Evolutionary conservation across 371 early-diverging fungal species (phyloP), one percentile per base, ranked within the genome.

Genomic region (Nosema muscidifuracis): DNA sequence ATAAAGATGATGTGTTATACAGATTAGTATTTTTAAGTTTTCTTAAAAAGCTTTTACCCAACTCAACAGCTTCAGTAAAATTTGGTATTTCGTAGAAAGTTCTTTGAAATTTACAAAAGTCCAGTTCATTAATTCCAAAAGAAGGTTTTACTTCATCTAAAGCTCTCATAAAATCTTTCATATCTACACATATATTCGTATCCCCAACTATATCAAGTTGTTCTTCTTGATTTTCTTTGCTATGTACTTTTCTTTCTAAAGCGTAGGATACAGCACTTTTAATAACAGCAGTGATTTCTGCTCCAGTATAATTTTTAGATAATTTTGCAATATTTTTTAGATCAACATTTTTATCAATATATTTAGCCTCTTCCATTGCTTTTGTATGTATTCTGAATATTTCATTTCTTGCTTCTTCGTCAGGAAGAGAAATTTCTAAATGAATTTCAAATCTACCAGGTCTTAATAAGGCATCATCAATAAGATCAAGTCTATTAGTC

Each of bases 251-350:
- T 62, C 99, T 87, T 81, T 92, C 95, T 81, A 99, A 91, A 0
- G 99, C 94, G 86, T 91, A 99, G 0, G 97, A 95, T n/a, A 91
- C 89, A 2, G 99, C 99, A 57, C 92, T 91, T 77, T 93, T 94
- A 15, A 97, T 91, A 15, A 99, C 85, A 81, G 97, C 94, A 13
- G 91, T 87, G 70, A 99, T 93, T 82, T 99, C 99, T 42, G 99
- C 99, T 81, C 99, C 99, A 73, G 92, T 93, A 81, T 91, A 99
- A 86, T 99, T 99, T 84, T 92, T 94, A n/a, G 96, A 91, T 68
- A 92, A 75, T 0, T 85, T 84, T 0, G 96, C 93, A 63, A 97
- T 82, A 81, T 94, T 92, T 0, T 82, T 78, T 24, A 99, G 73
- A 71, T 91, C 87, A 16, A 99, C 96, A 83, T 92, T 91, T 0